Evolutionary conservation across 345 rosid species (phyloP).

Genomic region (Hibiscus trionum): DNA sequence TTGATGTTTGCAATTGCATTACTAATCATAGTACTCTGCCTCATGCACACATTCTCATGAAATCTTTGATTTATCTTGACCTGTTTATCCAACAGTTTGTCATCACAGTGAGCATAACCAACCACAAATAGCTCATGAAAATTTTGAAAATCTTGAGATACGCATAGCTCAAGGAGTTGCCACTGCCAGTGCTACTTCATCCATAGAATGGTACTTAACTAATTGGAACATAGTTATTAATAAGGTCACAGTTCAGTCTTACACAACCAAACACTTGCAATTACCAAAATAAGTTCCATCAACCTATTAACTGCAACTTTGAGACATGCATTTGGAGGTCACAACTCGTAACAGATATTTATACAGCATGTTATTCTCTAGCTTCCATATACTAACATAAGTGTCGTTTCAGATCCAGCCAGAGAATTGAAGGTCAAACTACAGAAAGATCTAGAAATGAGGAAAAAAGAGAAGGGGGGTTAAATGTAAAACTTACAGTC

Average conservation of each 20-base stretch:
- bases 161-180: background rate
- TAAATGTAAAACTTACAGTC: constrained; percentile 54
- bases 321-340: background rate
- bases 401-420: background rate
- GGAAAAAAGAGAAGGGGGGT: background rate
- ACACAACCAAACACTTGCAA: background rate
- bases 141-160: background rate
- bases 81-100: constrained; percentile 35
- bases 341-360: background rate
- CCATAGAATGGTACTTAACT: background rate
- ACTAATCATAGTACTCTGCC: constrained; percentile 84
- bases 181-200: background rate
- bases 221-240: background rate
- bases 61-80: constrained; percentile 75
- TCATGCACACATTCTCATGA: constrained; percentile 82
- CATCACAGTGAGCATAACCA: background rate
- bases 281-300: background rate
- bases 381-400: background rate
- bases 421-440: background rate
- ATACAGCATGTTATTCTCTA: background rate
- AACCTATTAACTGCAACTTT: background rate
- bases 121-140: constrained; percentile 3
- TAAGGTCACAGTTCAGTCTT: background rate
- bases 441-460: background rate
- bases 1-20: constrained; percentile 67